A percentile compares a stretch with the other conserved stretches of the same genome.
phyloP scores from a whole-genome alignment of 495 filamentous ascomycete genomes.

The Hypoxylon cercidicola region DNA sequence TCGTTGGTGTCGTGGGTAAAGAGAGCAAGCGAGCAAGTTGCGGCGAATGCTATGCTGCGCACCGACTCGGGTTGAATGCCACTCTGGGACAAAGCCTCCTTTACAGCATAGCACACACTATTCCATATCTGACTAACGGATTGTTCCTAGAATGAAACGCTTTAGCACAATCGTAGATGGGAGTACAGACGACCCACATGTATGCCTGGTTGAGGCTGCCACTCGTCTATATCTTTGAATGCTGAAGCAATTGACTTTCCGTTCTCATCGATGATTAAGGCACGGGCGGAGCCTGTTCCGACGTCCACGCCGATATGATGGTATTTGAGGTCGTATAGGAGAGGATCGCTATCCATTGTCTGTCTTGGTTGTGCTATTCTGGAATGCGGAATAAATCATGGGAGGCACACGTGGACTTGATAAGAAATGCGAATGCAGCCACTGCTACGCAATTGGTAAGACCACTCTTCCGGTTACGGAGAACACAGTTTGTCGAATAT shows the following conservation, averaged over 20 bases:
- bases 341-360: neutral
- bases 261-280: constrained; percentile 79
- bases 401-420: neutral
- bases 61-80: constrained; percentile 73
- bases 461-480: neutral
- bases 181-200: constrained; percentile 62
- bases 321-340: neutral
- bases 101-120: constrained; percentile 77
- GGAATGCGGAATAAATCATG: neutral
- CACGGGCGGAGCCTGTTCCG: constrained; percentile 81
- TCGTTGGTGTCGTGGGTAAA: constrained; percentile 79
- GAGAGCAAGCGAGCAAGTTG: constrained; percentile 82
- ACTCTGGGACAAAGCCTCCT: constrained; percentile 73
- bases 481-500: neutral
- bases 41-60: constrained; percentile 82
- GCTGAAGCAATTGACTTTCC: constrained; percentile 83
- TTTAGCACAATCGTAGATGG: constrained; percentile 1
- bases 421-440: neutral
- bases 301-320: constrained; percentile 83
- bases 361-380: neutral
- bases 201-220: constrained; percentile 82
- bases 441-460: neutral
- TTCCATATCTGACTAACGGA: constrained; percentile 84
- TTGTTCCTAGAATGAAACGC: constrained; percentile 71
- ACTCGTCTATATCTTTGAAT: constrained; percentile 80